Evolutionary conservation across 805 yeast species (phyloP).

Genomic region (Candida germanica): DNA sequence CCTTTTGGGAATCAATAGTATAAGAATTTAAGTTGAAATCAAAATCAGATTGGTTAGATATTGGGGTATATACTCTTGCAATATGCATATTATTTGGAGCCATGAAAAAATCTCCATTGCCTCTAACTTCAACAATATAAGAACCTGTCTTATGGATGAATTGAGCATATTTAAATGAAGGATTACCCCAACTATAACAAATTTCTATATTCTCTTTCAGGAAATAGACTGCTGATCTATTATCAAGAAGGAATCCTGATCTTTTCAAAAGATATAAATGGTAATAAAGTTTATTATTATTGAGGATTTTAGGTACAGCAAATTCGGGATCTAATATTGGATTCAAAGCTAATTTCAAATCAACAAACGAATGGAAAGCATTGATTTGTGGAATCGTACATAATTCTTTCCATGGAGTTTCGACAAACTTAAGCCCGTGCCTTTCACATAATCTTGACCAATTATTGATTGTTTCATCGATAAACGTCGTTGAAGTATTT

Average conservation of each 20-base stretch:
- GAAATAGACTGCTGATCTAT: constrained; percentile 67
- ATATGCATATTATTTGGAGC: constrained; percentile 88
- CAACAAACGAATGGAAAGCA: constrained; percentile 86
- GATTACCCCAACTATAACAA: constrained; percentile 87
- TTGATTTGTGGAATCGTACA: constrained; percentile 71
- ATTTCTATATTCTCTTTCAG: constrained; percentile 58
- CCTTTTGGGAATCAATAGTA: constrained; percentile 64
- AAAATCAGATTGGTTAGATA: constrained; percentile 14
- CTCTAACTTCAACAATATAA: constrained; percentile 82
- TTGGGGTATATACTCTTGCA: constrained; percentile 58
- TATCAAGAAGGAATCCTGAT: constrained; percentile 78
- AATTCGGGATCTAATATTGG: constrained; percentile 70
- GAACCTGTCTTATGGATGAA: constrained; percentile 88
- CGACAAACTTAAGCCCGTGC: constrained; percentile 74
- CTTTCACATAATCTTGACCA: constrained; percentile 85
- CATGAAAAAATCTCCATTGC: constrained; percentile 70
- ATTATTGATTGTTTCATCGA: constrained; percentile 31
- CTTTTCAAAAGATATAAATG: constrained; percentile 69
- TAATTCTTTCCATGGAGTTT: constrained; percentile 87
- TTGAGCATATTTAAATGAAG: constrained; percentile 78
- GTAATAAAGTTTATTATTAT: constrained; percentile 62
- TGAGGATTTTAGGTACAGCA: constrained; percentile 32
- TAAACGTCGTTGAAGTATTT: constrained; percentile 73
- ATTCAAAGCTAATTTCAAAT: constrained; percentile 59
- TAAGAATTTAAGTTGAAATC: constrained; percentile 26